Base-by-base conservation (phyloP, 768 basidiomycete genomes). In the Rhodotorula paludigena region DNA sequence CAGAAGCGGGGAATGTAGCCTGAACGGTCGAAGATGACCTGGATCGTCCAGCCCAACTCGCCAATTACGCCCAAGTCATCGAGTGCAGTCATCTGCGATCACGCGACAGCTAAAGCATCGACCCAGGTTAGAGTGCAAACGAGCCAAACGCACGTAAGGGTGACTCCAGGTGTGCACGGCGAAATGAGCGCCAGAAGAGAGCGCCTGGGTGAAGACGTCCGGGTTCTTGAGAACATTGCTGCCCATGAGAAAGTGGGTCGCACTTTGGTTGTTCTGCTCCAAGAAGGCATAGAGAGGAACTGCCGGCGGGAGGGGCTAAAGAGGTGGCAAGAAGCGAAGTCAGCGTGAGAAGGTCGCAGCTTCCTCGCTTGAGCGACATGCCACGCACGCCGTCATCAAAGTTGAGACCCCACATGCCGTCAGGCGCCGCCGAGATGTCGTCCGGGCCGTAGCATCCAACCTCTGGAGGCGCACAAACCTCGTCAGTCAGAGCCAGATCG, bases 221-320 rank as follows among this genome's bases (percentile, higher is more conserved):
- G 85, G 83, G 75, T 88, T 80, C 48, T 76, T 57, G 35, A 88
- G 73, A 64, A 92, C 88, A 76, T 91, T 88, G 16, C 47, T 66
- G 21, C 92, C 92, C 70, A 96, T 93, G 82, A 92, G 84, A 78
- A 93, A 94, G 76, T 93, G 90, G 9, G 92, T 93, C 6, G 85
- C 86, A n/a, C 78, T 82, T 63, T 85, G 77, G 66, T 86, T 84
- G 64, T 92, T 82, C n/a, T 80, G 60, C 65, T 81, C 70, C 56
- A 94, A 81, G 77, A 90, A 93, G 12, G 83, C 74, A 74, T 89
- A 84, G 28, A 94, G 83, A 18, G 60, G 55, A 20, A 75, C 68
- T 9, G 80, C 80, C 5, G 79, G 65, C 2, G 81, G 79, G 23
- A 82, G 80, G 0, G 90, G 90, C 41, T 60, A n/a, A n/a, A n/a